A percentile compares a stretch with the other conserved stretches of the same genome.
Conservation (phyloP, 106 monocot species). For the Iris macrosiphon region DNA sequence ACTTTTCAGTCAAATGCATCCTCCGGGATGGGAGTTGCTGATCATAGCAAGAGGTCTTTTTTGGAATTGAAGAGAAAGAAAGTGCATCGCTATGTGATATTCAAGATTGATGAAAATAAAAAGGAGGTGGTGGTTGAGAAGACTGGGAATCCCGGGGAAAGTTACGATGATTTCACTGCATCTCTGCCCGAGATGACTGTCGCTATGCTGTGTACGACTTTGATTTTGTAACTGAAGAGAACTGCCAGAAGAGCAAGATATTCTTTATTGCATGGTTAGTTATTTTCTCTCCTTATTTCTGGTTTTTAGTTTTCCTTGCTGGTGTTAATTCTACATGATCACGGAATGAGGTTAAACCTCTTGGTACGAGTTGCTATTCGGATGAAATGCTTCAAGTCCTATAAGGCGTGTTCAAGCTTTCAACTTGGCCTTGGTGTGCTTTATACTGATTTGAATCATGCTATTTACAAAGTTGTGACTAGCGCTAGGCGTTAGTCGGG, state of each 20-base stretch:
- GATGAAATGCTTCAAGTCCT: too few species aligned
- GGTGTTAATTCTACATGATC: too few species aligned
- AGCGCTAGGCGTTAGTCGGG: too few species aligned
- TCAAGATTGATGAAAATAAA: slow-evolving; percentile 25
- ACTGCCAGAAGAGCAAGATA: slow-evolving; percentile 34
- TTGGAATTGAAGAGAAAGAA: slow-evolving; percentile 12
- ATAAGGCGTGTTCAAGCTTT: too few species aligned
- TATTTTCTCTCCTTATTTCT: not conserved
- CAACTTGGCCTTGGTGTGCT: too few species aligned
- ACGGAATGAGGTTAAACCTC: too few species aligned
- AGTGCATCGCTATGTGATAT: slow-evolving; percentile 19
- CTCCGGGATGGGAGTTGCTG: slow-evolving; percentile 17
- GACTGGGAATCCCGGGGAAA: slow-evolving; percentile 21
- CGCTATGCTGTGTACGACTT: slow-evolving; percentile 26
- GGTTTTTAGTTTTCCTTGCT: too few species aligned
- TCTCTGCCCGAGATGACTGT: slow-evolving; percentile 20
- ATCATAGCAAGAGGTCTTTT: slow-evolving; percentile 16
- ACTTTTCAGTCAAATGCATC: slow-evolving; percentile 10
- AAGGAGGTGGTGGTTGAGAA: slow-evolving; percentile 29
- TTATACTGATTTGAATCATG: too few species aligned
- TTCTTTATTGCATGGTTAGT: slow-evolving; percentile 23
- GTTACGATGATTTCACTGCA: slow-evolving; percentile 23
- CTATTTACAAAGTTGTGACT: too few species aligned
- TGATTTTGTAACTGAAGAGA: slow-evolving; percentile 25
- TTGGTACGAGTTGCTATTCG: too few species aligned